These are phyloP conservation scores for Elongisporangium prolatum DNA, from an alignment of 352 stramenopile genomes.

Conservation along the genomic window DNA sequence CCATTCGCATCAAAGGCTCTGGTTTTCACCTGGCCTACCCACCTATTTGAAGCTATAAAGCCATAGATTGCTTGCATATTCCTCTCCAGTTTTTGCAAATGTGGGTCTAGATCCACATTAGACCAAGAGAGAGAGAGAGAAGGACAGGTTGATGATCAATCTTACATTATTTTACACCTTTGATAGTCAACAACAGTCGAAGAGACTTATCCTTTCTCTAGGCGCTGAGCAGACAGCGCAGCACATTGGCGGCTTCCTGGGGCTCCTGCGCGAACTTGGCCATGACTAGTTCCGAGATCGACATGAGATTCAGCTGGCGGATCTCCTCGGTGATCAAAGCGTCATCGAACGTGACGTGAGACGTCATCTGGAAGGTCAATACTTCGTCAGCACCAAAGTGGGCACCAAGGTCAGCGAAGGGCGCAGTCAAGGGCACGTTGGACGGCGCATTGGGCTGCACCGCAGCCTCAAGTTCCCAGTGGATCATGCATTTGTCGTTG, in stretches of 20 bases:
- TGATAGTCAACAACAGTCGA: conserved; percentile 12
- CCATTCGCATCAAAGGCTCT: not conserved
- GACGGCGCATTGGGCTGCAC: conserved; percentile 46
- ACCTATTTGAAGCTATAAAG: conserved; percentile 3
- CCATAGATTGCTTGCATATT: conserved; percentile 3
- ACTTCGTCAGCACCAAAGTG: conserved; percentile 45
- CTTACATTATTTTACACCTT: conserved; percentile 17
- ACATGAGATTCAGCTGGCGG: conserved; percentile 64
- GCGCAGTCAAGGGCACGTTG: conserved; percentile 53
- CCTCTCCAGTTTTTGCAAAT: not conserved
- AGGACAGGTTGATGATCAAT: conserved; percentile 8
- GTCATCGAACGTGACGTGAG: conserved; percentile 78
- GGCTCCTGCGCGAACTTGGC: conserved; percentile 49
- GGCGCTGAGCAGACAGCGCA: conserved; percentile 37
- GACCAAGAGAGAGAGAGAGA: not conserved
- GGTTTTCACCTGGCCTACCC: not conserved
- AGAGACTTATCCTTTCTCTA: conserved; percentile 5
- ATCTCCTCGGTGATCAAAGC: conserved; percentile 78
- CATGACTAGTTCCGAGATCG: conserved; percentile 46
- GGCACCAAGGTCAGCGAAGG: conserved; percentile 53
- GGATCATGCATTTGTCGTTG: conserved; percentile 69
- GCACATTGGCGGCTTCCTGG: conserved; percentile 45
- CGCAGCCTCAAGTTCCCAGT: conserved; percentile 63
- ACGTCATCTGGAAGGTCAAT: conserved; percentile 69
- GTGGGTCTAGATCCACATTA: not conserved